Base-by-base conservation (phyloP, 2,329 filamentous ascomycete genomes). In the Alternaria panax region DNA sequence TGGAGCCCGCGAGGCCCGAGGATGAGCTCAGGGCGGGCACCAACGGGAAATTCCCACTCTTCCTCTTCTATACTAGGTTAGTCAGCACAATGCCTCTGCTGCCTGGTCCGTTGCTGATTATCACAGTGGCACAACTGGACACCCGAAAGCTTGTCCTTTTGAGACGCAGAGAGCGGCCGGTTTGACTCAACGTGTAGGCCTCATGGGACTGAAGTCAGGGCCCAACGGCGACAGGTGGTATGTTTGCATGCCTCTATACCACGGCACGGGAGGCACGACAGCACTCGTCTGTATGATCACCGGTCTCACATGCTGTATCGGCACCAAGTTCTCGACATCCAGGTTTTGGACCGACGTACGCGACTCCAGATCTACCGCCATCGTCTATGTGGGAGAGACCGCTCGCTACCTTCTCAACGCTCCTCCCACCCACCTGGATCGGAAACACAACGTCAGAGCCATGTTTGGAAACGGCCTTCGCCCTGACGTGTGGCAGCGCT, bases 361-460 rank as follows among this genome's bases (percentile, higher is more conserved):
- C 45, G 88, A 88, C 58, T 88, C 87, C 0, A 78, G 84, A 14
- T 86, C 90, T 0, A 92, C 90, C 0, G 85, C 86, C 69, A 91
- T 93, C 66, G 86, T 90, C 18, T 93, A 93, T 70, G 91, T 93
- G 2, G 91, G 91, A 68, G 91, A 93, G 74, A 92, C 89, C 0
- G 86, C 90, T 7, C 85, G 91, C 0, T 93, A 93, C 66, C 82
- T 93, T 1, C 83, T 93, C 12, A 87, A 90, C 0, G 85, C 86
- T 2, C 89, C 90, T 2, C 85, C 86, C 0, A 86, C 84, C n/a
- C 82, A 86, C 0, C 81, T 86, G 7, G 88, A 90, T 74, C 83
- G 79, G 60, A 78, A 84, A 14, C 88, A 91, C 77, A 80, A 79
- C 4, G 81, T 90, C 11, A 82, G 83, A 59, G 78, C 81, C 51